Percentiles rank a stretch among this genome's conserved stretches.
These are phyloP conservation scores for Penicillium occitanis DNA, from an alignment of 2,329 filamentous ascomycete genomes.

Conservation along the genomic window DNA sequence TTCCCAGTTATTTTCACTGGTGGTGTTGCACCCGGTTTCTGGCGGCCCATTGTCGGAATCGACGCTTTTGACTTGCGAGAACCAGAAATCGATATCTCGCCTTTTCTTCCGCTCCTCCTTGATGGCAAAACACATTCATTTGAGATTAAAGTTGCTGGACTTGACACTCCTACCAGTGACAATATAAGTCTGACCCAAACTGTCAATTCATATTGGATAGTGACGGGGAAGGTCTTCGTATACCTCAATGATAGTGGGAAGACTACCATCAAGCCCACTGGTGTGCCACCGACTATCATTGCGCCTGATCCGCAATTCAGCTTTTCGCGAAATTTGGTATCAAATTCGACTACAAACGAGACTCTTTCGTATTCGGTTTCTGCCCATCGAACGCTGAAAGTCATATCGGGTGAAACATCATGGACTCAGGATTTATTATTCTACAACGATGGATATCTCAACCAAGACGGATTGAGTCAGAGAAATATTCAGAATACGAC, in stretches of 20 bases:
- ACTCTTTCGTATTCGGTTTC: slow-evolving; percentile 60
- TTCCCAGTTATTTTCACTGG: slow-evolving; percentile 82
- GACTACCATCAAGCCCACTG: background rate
- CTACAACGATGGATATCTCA: slow-evolving; percentile 56
- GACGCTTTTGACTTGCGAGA: slow-evolving; percentile 77
- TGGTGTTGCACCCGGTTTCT: slow-evolving; percentile 72
- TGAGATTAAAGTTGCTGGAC: slow-evolving; percentile 64
- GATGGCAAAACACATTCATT: slow-evolving; percentile 67
- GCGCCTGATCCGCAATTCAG: slow-evolving; percentile 49
- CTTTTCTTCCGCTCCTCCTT: slow-evolving; percentile 69
- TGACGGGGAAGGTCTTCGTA: slow-evolving; percentile 78
- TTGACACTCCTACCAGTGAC: slow-evolving; percentile 57
- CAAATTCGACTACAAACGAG: slow-evolving; percentile 51
- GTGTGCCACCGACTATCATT: slow-evolving; percentile 30
- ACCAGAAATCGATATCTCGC: slow-evolving; percentile 78
- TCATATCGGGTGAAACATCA: slow-evolving; percentile 50
- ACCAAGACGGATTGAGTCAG: slow-evolving; percentile 57
- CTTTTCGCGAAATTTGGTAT: slow-evolving; percentile 40
- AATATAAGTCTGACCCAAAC: slow-evolving; percentile 53
- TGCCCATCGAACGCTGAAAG: slow-evolving; percentile 56
- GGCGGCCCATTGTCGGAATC: slow-evolving; percentile 74
- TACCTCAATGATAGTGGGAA: slow-evolving; percentile 58
- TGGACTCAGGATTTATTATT: slow-evolving; percentile 63
- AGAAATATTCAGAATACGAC: slow-evolving; percentile 52
- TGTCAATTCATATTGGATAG: slow-evolving; percentile 68